Evolutionary conservation across 2,329 filamentous ascomycete genomes (phyloP).

Genomic region (Zasmidium angulare): DNA sequence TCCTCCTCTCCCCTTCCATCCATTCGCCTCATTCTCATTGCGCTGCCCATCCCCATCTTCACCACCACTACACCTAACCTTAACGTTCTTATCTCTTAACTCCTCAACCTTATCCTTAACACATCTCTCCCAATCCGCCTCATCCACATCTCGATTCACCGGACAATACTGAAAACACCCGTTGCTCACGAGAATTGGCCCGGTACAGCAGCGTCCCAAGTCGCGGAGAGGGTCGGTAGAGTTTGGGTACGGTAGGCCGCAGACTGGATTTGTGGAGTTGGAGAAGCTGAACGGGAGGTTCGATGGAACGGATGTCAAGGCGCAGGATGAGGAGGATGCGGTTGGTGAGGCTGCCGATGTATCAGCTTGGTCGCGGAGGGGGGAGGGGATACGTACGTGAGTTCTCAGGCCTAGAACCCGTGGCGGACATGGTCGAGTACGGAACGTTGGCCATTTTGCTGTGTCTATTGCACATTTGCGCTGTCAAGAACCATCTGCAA

Average conservation of each 20-base stretch:
- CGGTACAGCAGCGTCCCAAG: conserved; percentile 6
- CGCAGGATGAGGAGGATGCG: background rate
- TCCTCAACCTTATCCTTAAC: conserved; percentile 6
- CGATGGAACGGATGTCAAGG: conserved; percentile 3
- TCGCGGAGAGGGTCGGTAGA: background rate
- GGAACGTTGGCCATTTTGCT: conserved; percentile 7
- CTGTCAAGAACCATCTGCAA: no score
- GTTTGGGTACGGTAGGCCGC: conserved; percentile 7
- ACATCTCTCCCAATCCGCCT: conserved; percentile 4
- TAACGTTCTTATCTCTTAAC: background rate
- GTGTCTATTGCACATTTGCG: background rate
- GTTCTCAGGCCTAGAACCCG: background rate
- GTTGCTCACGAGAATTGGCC: conserved; percentile 10
- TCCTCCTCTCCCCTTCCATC: background rate
- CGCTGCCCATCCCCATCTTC: background rate
- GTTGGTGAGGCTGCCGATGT: background rate
- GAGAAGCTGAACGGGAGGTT: background rate
- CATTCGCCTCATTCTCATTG: background rate
- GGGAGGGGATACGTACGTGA: background rate
- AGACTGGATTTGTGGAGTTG: background rate
- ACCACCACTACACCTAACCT: conserved; percentile 3
- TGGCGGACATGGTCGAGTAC: conserved; percentile 8
- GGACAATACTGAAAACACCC: conserved; percentile 15
- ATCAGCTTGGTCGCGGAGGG: background rate
- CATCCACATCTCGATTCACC: background rate